Evolutionary conservation across 345 rosid genomes (phyloP).

Genomic region (Trapa bicornis): DNA sequence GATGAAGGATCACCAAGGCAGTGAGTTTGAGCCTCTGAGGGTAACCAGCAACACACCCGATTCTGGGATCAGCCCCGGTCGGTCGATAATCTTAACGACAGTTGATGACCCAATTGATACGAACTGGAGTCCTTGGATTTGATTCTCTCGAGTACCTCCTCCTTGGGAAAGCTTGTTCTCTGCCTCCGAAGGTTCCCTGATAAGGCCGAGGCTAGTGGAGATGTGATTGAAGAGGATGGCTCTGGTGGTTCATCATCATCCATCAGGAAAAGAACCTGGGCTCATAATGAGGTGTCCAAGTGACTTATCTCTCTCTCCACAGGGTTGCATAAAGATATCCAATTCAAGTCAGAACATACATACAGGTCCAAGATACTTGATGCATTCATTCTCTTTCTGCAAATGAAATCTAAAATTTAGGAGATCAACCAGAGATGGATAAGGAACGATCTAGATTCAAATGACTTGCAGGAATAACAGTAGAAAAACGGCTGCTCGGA

Average conservation of each 20-base stretch:
- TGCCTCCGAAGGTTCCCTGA: conserved; percentile 74
- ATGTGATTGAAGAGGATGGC: conserved; percentile 2
- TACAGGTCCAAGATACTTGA: conserved; percentile 89
- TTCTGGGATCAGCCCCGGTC: conserved; percentile 81
- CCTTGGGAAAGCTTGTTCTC: conserved; percentile 42
- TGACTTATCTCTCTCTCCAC: not conserved
- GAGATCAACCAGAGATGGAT: not conserved
- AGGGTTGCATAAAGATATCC: not conserved
- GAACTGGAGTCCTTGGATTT: conserved; percentile 60
- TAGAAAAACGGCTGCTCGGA: conserved; percentile 83
- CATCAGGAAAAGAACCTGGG: not conserved
- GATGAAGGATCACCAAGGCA: conserved; percentile 61
- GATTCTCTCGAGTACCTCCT: conserved; percentile 46
- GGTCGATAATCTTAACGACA: conserved; percentile 65
- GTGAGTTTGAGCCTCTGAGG: conserved; percentile 50
- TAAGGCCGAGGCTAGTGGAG: conserved; percentile 31
- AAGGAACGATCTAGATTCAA: not conserved
- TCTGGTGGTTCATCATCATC: not conserved
- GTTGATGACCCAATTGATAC: conserved; percentile 67
- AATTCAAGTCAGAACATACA: conserved; percentile 10
- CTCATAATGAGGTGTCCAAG: not conserved
- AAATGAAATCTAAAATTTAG: not conserved
- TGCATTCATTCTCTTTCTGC: conserved; percentile 61
- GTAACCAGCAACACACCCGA: conserved; percentile 85
- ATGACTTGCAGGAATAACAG: conserved; percentile 31